These are phyloP conservation scores for Akanthomyces dipterigenus DNA, from an alignment of 2,329 filamentous ascomycete species.

Conservation along the genomic window DNA sequence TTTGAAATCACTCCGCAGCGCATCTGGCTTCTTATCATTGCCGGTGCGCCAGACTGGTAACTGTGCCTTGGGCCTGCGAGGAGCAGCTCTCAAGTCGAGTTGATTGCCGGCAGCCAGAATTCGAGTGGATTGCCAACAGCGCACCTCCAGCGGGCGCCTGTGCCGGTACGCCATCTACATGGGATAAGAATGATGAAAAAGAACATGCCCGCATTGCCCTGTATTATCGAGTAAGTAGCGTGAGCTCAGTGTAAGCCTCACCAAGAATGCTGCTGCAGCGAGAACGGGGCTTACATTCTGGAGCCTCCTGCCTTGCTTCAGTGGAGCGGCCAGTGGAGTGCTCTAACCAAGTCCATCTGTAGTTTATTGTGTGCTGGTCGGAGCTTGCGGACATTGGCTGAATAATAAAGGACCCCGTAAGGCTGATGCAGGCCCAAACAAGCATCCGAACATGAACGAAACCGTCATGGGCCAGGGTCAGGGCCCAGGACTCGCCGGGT, in stretches of 20 bases:
- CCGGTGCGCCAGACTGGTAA: background rate
- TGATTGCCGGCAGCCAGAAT: background rate
- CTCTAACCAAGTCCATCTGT: no score
- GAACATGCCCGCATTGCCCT: no score
- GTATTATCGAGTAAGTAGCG: background rate
- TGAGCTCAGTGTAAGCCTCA: background rate
- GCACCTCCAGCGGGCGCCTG: background rate
- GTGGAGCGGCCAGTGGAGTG: background rate
- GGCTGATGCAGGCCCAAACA: background rate
- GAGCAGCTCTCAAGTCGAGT: background rate
- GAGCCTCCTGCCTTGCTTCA: background rate
- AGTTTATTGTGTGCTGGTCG: background rate
- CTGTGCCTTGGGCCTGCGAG: background rate
- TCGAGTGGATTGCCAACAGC: background rate
- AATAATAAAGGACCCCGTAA: background rate
- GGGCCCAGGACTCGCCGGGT: background rate
- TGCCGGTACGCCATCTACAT: background rate
- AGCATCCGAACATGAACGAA: background rate
- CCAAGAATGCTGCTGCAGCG: background rate
- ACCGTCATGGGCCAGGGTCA: no score
- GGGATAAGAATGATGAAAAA: no score
- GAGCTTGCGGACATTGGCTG: conserved; percentile 6
- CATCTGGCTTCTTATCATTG: no score
- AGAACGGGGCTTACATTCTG: background rate
- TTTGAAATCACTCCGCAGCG: conserved; percentile 1